Evolutionary conservation across 2,329 filamentous ascomycete genomes (phyloP), one percentile per base, ranked within the genome.

Genomic region (Aquanectria penicillioides): DNA sequence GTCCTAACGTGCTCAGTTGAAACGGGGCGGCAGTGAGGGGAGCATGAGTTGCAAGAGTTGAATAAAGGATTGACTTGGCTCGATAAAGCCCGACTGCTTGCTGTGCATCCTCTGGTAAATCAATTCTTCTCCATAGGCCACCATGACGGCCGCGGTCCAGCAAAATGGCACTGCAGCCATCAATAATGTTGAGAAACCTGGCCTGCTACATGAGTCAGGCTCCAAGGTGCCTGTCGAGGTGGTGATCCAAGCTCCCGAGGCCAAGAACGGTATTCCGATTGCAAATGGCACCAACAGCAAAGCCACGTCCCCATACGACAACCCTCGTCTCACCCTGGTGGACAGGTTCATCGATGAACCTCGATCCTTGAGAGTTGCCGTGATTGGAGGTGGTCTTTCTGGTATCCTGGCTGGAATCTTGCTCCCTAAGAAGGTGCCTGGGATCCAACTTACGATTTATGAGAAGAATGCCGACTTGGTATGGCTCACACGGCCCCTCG

Each of bases 381-480:
- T 77, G 3, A 73, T 78, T 49, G 77, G 77, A 22, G 77, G 73
- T 43, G 77, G 75, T 2, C 62, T 75, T 18, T 67, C 71, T 4
- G 74, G 73, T 0, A 72, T 75, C 29, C 82, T 84, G 5, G 86
- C 89, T 1, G 90, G 89, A 1, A 80, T 87, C 7, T 74, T 92
- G 8, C 76, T 93, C 1, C 89, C 89, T 0, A 82, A 78, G 9
- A 93, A 93, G 63, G 85, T 93, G 0, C 89, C 90, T 0, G 82
- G 83, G 0, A 83, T 92, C 43, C 77, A 90, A 38, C 74, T 93
- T 57, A 85, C 81, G 1, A 86, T 91, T 31, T 86, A 86, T 50
- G 88, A 91, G 69, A 91, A 91, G 75, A 91, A 91, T 63, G 69
- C 77, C 0, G 87, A 90, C 47, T 82, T 90, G 69, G 87, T 89